Evolutionary conservation across 768 basidiomycete species (phyloP).

Genomic region (Leccinum obscurum): DNA sequence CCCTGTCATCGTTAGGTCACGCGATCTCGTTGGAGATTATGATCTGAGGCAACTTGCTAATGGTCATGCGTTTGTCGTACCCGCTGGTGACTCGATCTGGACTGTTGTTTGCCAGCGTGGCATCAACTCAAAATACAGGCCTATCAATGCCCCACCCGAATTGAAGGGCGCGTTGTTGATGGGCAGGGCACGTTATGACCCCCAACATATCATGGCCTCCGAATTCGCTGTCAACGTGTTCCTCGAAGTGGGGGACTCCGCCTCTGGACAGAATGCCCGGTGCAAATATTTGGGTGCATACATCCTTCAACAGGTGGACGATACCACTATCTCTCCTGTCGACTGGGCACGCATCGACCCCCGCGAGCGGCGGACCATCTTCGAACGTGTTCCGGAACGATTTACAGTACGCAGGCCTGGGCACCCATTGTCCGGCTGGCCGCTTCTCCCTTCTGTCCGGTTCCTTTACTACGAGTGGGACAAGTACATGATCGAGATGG

Average conservation of each 20-base stretch:
- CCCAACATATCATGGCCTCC: conserved; percentile 17
- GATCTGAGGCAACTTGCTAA: background rate
- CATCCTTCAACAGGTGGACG: conserved; percentile 12
- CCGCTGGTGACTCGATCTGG: conserved; percentile 18
- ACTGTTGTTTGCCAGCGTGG: conserved; percentile 12
- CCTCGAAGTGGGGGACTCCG: conserved; percentile 6
- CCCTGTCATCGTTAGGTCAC: conserved; percentile 16
- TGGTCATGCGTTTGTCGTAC: conserved; percentile 12
- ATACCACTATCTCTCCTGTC: background rate
- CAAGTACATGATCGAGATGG: conserved; percentile 13
- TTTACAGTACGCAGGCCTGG: background rate
- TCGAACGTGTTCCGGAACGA: background rate
- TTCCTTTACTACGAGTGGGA: conserved; percentile 26
- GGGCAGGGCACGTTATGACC: conserved; percentile 13
- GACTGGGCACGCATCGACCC: conserved; percentile 15
- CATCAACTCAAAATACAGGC: conserved; percentile 11
- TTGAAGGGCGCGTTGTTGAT: background rate
- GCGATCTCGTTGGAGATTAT: conserved; percentile 17
- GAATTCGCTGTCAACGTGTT: conserved; percentile 30
- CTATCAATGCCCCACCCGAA: background rate
- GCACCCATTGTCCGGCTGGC: background rate
- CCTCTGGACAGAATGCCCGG: background rate
- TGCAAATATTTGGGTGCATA: conserved; percentile 30
- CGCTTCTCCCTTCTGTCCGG: conserved; percentile 10
- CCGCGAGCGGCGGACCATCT: conserved; percentile 4